phyloP scores from a whole-genome alignment of 495 filamentous ascomycete species.

The Terfezia boudieri region DNA sequence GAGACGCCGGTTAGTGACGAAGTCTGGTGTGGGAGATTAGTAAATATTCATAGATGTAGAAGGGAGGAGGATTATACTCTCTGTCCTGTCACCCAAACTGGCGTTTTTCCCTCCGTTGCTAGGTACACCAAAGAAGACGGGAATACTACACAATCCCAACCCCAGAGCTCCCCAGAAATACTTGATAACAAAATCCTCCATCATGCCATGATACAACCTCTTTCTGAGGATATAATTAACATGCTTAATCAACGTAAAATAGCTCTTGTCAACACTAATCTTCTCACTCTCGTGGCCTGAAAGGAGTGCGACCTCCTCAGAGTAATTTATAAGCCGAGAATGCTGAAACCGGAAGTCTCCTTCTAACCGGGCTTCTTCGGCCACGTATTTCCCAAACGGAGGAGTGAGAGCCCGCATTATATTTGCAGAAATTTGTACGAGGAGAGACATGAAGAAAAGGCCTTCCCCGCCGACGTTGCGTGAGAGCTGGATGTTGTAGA shows the following conservation, averaged over 20 bases:
- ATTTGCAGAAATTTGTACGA: constrained; percentile 79
- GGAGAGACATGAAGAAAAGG: constrained; percentile 73
- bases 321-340: constrained; percentile 80
- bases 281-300: constrained; percentile 90
- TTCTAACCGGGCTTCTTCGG: constrained; percentile 82
- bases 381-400: constrained; percentile 96
- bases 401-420: constrained; percentile 89
- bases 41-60: background rate
- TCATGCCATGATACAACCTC: constrained; percentile 83
- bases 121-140: constrained; percentile 86
- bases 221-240: constrained; percentile 84
- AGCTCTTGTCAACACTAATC: constrained; percentile 90
- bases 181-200: constrained; percentile 99
- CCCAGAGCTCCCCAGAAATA: constrained; percentile 97
- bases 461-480: constrained; percentile 87
- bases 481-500: constrained; percentile 86
- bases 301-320: constrained; percentile 85
- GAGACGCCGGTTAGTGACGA: constrained; percentile 85
- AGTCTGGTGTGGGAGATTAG: constrained; percentile 25
- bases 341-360: constrained; percentile 94
- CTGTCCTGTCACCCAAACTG: constrained; percentile 77
- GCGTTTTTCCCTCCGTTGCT: constrained; percentile 24
- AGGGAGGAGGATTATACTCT: constrained; percentile 33
- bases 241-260: constrained; percentile 96
- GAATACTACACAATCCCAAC: constrained; percentile 79